Evolutionary conservation across 1,139 yeast species (phyloP), one percentile per base, ranked within the genome.

Genomic region (Wickerhamiella infanticola): DNA sequence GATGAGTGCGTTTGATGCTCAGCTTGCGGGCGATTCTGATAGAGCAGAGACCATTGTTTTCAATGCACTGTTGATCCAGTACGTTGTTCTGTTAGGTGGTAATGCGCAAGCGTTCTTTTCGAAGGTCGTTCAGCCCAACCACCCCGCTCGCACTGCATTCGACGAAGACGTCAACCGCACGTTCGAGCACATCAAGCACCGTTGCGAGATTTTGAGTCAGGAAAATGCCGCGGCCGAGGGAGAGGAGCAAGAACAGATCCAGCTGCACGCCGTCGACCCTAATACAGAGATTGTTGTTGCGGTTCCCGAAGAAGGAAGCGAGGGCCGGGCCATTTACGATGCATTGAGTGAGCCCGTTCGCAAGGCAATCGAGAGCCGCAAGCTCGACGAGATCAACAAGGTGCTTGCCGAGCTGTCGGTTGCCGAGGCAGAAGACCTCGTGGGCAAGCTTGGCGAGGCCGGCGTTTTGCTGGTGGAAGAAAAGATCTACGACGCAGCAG

Each of bases 1-100:
- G 59, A 88, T 90, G 95, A 79, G 81, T 26, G 94, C 97, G 0
- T 93, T 90, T 61, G 95, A 90, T 56, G 68, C 72, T 46, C 86
- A 86, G 60, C 70, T 88, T 50, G 75, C 72, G 7, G 80, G 77
- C 18, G 71, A 84, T 45, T 59, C 73, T 0, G 60, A 63, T 11
- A 76, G 88, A 1, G 57, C 64, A 56, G 72, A 70, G 52, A 81
- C 75, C 50, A 73, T 80, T 31, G 79, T 90, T 41, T 82, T 79
- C 59, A 94, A 85, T 58, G 80, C 95, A 1, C 73, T 85, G 54
- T 65, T 90, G 39, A 63, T 90, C 49, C 94, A 86, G 58, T 90
- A 85, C 60, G 67, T 82, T 47, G 70, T 78, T 13, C 82, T 81
- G 53, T 67, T 86, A 42, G 70, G 71, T 5, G 55, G 56, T 42